Evolutionary conservation across 2,329 filamentous ascomycete genomes (phyloP), one percentile per base, ranked within the genome.

Genomic region (Cytospora paraplurivora): DNA sequence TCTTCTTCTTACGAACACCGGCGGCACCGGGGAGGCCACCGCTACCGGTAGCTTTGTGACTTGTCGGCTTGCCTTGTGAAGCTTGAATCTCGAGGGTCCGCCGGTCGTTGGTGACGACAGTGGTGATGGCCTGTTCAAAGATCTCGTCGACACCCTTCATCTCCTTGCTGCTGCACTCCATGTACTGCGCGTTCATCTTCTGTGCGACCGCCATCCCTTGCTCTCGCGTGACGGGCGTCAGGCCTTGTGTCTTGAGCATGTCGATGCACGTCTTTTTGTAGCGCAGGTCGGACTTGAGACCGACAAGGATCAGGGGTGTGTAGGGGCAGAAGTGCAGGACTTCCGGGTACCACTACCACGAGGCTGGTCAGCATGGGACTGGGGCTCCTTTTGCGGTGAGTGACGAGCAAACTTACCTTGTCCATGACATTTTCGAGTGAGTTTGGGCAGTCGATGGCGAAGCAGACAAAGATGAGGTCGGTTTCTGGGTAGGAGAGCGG

Each of bases 271-370:
- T 94, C 78, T 92, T 90, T 83, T 98, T 98, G 79, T 89, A 87
- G 72, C 95, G 93, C 66, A 99, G 88, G 77, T 99, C 95, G 32
- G 94, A 97, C 79, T 99, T 99, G 73, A 99, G 88, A 64, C 94
- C 95, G 69, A 97, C 91, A 62, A 99, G 91, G 74, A 99, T 90
- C 68, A 99, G 88, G 32, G 95, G 95, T 1, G 94, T 98, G 72
- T 95, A 97, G 17, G 95, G 95, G 79, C 95, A 98, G 82, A 99
- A 99, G 79, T 99, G 95, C 62, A 98, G 87, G 71, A 99, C 95
- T 82, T 99, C 95, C 66, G 95, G 95, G 74, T 97, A 99, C 95
- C 95, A 99, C 95, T 98, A 71, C 52, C 38, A 27, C 59, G 15
- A 19, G 50, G 35, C 66, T 15, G 34, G 52, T 62, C 21, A 62